These are phyloP conservation scores for Tylopilus sp. DNA, from an alignment of 768 basidiomycete genomes.

Conservation along the genomic window DNA sequence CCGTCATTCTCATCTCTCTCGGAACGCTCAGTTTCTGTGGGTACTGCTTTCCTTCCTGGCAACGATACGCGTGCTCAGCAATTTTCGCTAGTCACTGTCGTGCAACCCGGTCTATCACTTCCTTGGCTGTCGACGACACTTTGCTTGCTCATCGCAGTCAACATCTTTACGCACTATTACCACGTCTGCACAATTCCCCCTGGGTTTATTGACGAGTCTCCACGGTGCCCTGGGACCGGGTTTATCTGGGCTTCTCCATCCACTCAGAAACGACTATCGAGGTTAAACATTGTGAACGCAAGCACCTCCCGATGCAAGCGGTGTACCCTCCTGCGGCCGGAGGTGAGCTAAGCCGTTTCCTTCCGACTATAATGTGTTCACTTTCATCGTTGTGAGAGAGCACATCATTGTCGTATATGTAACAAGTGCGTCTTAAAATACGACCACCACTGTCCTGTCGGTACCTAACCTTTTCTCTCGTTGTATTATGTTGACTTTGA, in stretches of 20 bases:
- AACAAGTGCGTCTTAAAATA: conserved; percentile 87
- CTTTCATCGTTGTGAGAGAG: conserved; percentile 50
- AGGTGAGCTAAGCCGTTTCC: conserved; percentile 47
- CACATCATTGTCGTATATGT: conserved; percentile 92
- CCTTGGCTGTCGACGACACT: conserved; percentile 60
- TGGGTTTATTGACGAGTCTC: conserved; percentile 70
- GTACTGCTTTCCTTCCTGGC: conserved; percentile 33
- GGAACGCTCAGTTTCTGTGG: conserved; percentile 81
- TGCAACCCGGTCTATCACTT: conserved; percentile 61
- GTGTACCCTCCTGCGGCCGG: conserved; percentile 69
- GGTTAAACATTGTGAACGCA: conserved; percentile 50
- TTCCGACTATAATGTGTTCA: conserved; percentile 2
- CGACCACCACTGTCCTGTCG: conserved; percentile 87
- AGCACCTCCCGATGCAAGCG: conserved; percentile 59
- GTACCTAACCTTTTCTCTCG: conserved; percentile 31
- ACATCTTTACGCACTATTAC: conserved; percentile 82
- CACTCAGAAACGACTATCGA: conserved; percentile 13
- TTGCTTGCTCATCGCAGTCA: conserved; percentile 72
- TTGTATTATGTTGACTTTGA: not conserved
- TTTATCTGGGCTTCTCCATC: conserved; percentile 56
- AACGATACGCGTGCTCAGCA: not conserved
- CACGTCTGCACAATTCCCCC: conserved; percentile 76
- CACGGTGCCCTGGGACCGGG: conserved; percentile 36
- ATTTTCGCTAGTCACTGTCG: conserved; percentile 64
- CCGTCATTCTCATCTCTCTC: conserved; percentile 61